phyloP scores from a whole-genome alignment of 139 green algal genomes.

The Chlorella ohadii region DNA sequence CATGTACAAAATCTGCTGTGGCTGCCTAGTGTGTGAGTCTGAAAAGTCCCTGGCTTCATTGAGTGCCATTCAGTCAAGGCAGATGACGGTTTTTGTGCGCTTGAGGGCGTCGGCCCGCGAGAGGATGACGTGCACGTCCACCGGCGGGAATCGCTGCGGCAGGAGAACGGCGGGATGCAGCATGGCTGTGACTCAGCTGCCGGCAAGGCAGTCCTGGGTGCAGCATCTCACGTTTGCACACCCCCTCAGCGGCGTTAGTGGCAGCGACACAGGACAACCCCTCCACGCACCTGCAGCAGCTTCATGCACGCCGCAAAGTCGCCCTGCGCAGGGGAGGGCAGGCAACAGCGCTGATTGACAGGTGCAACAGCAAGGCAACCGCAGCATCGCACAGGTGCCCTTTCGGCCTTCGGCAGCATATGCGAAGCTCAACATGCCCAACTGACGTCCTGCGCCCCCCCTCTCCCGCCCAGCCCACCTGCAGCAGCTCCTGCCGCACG shows the following conservation, averaged over 20 bases:
- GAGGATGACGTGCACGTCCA: conserved; percentile 66
- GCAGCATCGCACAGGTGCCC: neutral
- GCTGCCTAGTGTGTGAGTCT: neutral
- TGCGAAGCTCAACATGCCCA: too few species aligned
- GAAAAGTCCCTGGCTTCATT: too few species aligned
- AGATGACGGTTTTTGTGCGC: conserved; percentile 39
- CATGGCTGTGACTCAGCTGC: too few species aligned
- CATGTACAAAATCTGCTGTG: neutral
- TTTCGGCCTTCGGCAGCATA: too few species aligned
- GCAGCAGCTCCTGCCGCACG: conserved; percentile 69
- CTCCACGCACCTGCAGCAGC: conserved; percentile 66
- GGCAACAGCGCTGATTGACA: neutral
- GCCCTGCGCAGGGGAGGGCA: conserved; percentile 44
- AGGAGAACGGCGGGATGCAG: too few species aligned
- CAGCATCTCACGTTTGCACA: too few species aligned
- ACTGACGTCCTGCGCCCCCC: too few species aligned
- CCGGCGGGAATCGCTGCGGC: conserved; percentile 77
- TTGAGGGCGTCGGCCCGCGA: conserved; percentile 44
- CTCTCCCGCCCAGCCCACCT: too few species aligned
- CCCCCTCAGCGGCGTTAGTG: too few species aligned
- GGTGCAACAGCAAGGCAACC: neutral
- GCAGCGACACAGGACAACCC: too few species aligned
- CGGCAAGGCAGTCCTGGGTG: too few species aligned
- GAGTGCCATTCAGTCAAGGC: neutral
- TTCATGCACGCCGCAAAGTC: conserved; percentile 95